Base-by-base conservation (phyloP, 306 rosid species). In the Argentina anserina region DNA sequence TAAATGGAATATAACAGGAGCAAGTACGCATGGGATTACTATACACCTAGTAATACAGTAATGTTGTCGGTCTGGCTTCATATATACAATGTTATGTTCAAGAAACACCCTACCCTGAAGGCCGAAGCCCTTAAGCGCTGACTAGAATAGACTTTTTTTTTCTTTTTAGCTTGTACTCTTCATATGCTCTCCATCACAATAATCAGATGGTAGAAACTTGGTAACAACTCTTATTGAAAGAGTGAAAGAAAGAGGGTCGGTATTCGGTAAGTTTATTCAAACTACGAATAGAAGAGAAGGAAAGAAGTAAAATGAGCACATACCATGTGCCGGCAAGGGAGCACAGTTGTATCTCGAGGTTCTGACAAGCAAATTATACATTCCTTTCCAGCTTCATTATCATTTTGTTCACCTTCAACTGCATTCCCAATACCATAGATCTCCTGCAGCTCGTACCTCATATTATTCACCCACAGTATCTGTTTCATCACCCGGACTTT, bases 241-340 rank as follows among this genome's bases (percentile, higher is more conserved):
- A 18, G 41, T 20, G n/a, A n/a, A 12, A 23, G 21, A 47, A 49
- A 13, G 21, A 3, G 40, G 7, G n/a, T n/a, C n/a, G 6, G 53
- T 10, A 0, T 20, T 52, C n/a, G n/a, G n/a, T n/a, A 18, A 50
- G 13, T 50, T 69, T 23, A 50, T 34, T 31, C 64, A 70, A 53
- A 23, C 65, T 14, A 37, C 17, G 25, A 15, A 37, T 15, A 40
- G 56, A 41, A 76, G 52, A 70, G 9, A 4, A 34, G 3, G 11
- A 13, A 21, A 29, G 21, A 52, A 50, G 40, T 6, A 17, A 18
- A 64, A 64, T 62, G 12, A 23, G 14, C 18, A 74, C 26, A 12
- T 79, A 85, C 89, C 89, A 82, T 85, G 75, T 82, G 89, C 69
- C 89, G 84, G 79, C 89, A 85, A 42, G 89, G 89, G 55, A 85